A percentile compares a stretch with the other conserved stretches of the same genome.
These are phyloP conservation scores for Nothopassalora personata DNA, from an alignment of 2,329 filamentous ascomycete species.

Conservation along the genomic window DNA sequence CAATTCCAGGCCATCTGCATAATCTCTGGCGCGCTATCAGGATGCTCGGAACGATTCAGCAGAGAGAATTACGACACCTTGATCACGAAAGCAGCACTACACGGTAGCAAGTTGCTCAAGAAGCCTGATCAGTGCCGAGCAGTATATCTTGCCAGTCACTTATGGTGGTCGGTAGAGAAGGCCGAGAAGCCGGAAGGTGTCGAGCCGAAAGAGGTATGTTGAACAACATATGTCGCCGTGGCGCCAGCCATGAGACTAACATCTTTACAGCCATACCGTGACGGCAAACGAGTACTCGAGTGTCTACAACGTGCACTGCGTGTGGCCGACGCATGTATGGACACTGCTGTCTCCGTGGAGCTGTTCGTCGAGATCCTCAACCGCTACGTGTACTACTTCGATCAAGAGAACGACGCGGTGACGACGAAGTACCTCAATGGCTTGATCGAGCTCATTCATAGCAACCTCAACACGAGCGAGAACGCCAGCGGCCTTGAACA, in stretches of 20 bases:
- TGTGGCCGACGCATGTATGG: conserved; percentile 98
- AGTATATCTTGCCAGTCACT: conserved; percentile 90
- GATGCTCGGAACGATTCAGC: conserved; percentile 74
- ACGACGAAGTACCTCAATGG: conserved; percentile 98
- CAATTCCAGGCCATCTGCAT: conserved; percentile 98
- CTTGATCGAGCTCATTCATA: conserved; percentile 95
- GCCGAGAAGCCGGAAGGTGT: conserved; percentile 55
- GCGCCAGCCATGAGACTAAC: conserved; percentile 2
- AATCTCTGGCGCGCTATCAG: conserved; percentile 82
- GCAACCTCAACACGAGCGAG: conserved; percentile 81
- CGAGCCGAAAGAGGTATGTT: conserved; percentile 27
- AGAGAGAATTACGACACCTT: conserved; percentile 98
- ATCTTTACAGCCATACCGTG: conserved; percentile 72
- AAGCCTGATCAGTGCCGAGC: conserved; percentile 97
- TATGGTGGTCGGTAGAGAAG: conserved; percentile 95
- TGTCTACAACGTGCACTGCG: conserved; percentile 91
- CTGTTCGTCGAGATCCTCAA: conserved; percentile 98
- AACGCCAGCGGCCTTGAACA: conserved; percentile 79
- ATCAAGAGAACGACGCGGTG: conserved; percentile 97
- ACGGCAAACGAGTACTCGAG: conserved; percentile 93
- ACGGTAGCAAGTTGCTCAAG: conserved; percentile 92
- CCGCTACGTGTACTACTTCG: conserved; percentile 98
- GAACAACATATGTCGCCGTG: background rate
- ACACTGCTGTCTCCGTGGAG: conserved; percentile 93
- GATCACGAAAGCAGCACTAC: conserved; percentile 94